These are phyloP conservation scores for Conringia planisiliqua DNA, from an alignment of 345 rosid species.

Conservation along the genomic window DNA sequence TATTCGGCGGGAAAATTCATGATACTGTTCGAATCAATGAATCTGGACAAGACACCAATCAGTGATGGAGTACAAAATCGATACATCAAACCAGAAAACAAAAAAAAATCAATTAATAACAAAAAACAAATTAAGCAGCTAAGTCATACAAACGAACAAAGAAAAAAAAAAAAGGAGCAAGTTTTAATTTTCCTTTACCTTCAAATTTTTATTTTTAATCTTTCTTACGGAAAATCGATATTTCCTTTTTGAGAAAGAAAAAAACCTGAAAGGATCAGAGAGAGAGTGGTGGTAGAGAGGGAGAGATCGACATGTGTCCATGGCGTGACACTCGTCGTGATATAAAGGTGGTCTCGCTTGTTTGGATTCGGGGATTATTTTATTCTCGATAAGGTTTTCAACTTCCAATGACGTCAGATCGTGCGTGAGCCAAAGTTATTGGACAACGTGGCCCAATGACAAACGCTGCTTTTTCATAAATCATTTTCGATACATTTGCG, in stretches of 20 bases:
- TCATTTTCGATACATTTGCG: slow-evolving; percentile 31
- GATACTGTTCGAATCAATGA: slow-evolving; percentile 20
- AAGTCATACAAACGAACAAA: slow-evolving; percentile 17
- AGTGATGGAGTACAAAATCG: background rate
- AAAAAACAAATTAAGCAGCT: slow-evolving; percentile 23
- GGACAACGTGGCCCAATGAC: slow-evolving; percentile 58
- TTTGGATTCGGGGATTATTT: slow-evolving; percentile 27
- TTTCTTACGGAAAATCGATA: background rate
- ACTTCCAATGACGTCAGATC: slow-evolving; percentile 18
- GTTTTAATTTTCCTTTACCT: slow-evolving; percentile 18
- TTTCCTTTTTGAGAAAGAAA: slow-evolving; percentile 22
- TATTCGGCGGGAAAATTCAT: slow-evolving; percentile 19
- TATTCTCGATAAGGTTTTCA: slow-evolving; percentile 22
- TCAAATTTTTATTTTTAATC: background rate
- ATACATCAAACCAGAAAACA: background rate
- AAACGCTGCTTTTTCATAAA: slow-evolving; percentile 22
- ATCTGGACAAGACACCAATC: slow-evolving; percentile 23
- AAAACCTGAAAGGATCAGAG: slow-evolving; percentile 17
- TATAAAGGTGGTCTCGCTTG: slow-evolving; percentile 45
- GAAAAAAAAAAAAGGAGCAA: background rate
- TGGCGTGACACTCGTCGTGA: slow-evolving; percentile 59
- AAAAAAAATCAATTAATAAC: background rate
- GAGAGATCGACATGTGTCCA: slow-evolving; percentile 77
- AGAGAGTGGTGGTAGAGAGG: background rate
- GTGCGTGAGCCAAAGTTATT: slow-evolving; percentile 27